Evolutionary conservation across 345 rosid genomes (phyloP), one percentile per base, ranked within the genome.

Genomic region (Linum lewisii): DNA sequence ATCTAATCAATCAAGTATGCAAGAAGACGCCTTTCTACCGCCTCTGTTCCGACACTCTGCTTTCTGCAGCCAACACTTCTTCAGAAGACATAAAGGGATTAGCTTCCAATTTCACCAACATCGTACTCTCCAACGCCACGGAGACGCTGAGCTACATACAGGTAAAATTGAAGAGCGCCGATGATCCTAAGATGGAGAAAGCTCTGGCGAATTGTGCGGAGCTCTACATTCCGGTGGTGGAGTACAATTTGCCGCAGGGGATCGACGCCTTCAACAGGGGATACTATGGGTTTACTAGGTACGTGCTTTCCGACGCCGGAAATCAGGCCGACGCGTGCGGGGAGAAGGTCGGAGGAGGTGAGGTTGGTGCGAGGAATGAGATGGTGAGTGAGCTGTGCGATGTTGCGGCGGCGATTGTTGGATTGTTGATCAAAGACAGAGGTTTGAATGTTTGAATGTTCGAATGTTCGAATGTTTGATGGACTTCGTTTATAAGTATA

Each of bases 181-280:
- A 75, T 18, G 90, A 86, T 57, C 88, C 90, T 3, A 57, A 73
- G 56, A 52, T 66, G 11, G 88, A 92, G 79, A 72, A 82, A 14
- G 82, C 81, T 0, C 55, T 92, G 68, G 98, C 91, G 19, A 61
- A 80, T 2, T 92, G 98, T 14, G 93, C 93, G 0, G 95, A 92
- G 60, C 50, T 92, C 24, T 88, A 92, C 71, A 82, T 88, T n/a
- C 95, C 96, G 3, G 86, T 86, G 10, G 95, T 92, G 7, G 68
- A 67, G 79, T 92, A 81, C 68, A 89, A 81, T 44, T 81, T 92
- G 10, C 96, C 98, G 60, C 95, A 92, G 59, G 96, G 93, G 50
- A 84, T 82, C 19, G 78, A 70, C 0, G 90, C 96, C 11, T 70
- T 86, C 68, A 18, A 47, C 25, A 73, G 76, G 45, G 84, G 86